Conservation (phyloP, 164 flowering plant genomes). For the Taxillus chinensis region DNA sequence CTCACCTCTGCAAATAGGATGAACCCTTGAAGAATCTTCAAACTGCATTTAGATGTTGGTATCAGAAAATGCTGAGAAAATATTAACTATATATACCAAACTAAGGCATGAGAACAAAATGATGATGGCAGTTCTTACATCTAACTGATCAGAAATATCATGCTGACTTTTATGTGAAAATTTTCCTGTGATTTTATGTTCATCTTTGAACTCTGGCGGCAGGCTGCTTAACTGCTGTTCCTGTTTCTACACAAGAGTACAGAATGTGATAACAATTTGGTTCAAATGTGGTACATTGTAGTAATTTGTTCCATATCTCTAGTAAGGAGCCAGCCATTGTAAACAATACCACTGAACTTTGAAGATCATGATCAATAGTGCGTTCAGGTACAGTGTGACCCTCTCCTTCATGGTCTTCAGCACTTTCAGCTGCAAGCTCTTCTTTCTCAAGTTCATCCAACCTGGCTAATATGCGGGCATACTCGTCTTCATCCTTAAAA, state of each 20-base stretch:
- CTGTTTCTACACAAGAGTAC: conserved; percentile 3
- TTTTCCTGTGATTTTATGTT: conserved; percentile 1
- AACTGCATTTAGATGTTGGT: conserved; percentile 20
- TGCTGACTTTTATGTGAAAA: conserved; percentile 5
- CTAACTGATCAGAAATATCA: conserved; percentile 10
- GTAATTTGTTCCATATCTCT: background rate
- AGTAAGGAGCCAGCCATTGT: background rate
- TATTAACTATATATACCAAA: background rate
- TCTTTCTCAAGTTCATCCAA: conserved; percentile 76
- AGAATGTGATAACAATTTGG: background rate
- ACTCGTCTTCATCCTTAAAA: conserved; percentile 40
- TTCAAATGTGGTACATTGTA: background rate
- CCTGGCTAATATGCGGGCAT: conserved; percentile 49
- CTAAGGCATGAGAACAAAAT: background rate
- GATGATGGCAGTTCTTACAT: conserved; percentile 13
- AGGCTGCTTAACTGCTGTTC: conserved; percentile 9
- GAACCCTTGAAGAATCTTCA: conserved; percentile 18
- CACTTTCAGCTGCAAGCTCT: conserved; percentile 42
- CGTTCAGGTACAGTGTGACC: conserved; percentile 9
- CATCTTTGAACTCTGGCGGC: conserved; percentile 8
- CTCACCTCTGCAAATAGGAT: conserved; percentile 32
- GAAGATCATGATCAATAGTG: conserved; percentile 13
- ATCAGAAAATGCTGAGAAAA: background rate
- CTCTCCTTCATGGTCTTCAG: conserved; percentile 15
- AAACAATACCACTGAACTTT: conserved; percentile 27